These are phyloP conservation scores for Didymella pinodella DNA, from an alignment of 2,329 filamentous ascomycete species.

Conservation along the genomic window DNA sequence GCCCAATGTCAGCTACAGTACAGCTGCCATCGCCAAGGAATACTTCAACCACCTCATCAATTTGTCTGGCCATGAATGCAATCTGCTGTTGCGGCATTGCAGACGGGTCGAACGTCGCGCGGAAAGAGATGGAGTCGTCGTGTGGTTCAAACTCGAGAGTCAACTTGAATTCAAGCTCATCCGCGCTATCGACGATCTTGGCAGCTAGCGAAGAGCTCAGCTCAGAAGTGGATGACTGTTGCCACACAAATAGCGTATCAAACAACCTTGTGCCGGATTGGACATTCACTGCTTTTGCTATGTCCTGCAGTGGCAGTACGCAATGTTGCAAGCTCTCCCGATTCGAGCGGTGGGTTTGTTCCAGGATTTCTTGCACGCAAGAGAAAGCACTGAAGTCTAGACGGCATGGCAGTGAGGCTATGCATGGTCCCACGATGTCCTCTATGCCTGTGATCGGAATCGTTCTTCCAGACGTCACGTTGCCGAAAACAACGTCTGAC, in stretches of 20 bases:
- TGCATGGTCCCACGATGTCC: conserved; percentile 78
- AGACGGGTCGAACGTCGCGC: conserved; percentile 63
- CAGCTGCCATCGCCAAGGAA: conserved; percentile 53
- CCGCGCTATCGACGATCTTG: conserved; percentile 66
- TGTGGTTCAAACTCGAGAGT: conserved; percentile 78
- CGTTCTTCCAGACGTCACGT: conserved; percentile 82
- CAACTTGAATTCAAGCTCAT: conserved; percentile 78
- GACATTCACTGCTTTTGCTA: conserved; percentile 68
- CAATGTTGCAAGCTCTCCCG: conserved; percentile 71
- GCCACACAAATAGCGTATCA: conserved; percentile 83
- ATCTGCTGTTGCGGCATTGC: conserved; percentile 65
- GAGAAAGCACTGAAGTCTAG: conserved; percentile 62
- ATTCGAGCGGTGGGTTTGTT: conserved; percentile 70
- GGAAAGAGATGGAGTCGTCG: conserved; percentile 56
- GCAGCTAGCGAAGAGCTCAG: conserved; percentile 53
- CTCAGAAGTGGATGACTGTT: conserved; percentile 68
- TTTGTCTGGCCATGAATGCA: conserved; percentile 65
- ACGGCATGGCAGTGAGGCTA: conserved; percentile 78
- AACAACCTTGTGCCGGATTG: conserved; percentile 69
- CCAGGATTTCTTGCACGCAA: conserved; percentile 68
- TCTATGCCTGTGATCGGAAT: conserved; percentile 76
- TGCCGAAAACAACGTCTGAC: conserved; percentile 75
- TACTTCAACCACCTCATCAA: conserved; percentile 61
- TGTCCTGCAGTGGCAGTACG: conserved; percentile 70
- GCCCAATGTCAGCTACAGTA: conserved; percentile 38